Evolutionary conservation across 2,329 filamentous ascomycete genomes (phyloP).

Genomic region (Simplicillium sp.): DNA sequence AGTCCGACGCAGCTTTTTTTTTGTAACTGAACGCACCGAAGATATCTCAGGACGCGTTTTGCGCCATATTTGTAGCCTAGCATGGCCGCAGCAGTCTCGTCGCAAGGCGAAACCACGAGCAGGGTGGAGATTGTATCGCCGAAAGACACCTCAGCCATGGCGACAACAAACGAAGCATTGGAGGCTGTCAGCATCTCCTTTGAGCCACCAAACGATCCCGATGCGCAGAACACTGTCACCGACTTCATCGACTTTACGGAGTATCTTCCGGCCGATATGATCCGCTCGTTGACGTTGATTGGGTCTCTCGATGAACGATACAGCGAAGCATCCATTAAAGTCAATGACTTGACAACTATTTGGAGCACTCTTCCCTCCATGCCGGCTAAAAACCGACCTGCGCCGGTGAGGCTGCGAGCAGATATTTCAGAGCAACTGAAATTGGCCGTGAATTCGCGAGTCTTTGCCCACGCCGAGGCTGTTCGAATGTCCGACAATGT

Average conservation of each 20-base stretch:
- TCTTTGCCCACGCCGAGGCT: conserved; percentile 52
- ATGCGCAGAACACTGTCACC: conserved; percentile 59
- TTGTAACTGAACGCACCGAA: too few relatives aligned
- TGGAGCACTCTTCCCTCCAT: conserved; percentile 48
- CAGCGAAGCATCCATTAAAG: conserved; percentile 40
- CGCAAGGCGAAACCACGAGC: conserved; percentile 7
- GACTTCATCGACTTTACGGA: conserved; percentile 64
- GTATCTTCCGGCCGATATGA: conserved; percentile 58
- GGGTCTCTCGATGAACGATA: conserved; percentile 54
- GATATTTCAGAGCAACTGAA: conserved; percentile 50
- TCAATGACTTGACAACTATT: conserved; percentile 45
- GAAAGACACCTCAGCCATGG: conserved; percentile 20
- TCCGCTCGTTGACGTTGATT: conserved; percentile 56
- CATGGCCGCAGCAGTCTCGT: too few relatives aligned
- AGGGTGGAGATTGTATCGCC: conserved; percentile 24
- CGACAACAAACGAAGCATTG: conserved; percentile 1
- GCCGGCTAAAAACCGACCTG: conserved; percentile 34
- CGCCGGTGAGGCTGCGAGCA: conserved; percentile 42
- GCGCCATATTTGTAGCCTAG: too few relatives aligned
- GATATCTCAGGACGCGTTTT: too few relatives aligned
- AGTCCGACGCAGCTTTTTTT: too few relatives aligned
- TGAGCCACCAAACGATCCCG: conserved; percentile 49
- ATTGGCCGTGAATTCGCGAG: conserved; percentile 44
- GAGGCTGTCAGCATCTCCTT: conserved; percentile 22
- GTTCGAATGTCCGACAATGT: conserved; percentile 55